Percentiles rank a stretch among this genome's conserved stretches.
Conservation (phyloP, 73 alveolate species). For the Uronychia binucleata region DNA sequence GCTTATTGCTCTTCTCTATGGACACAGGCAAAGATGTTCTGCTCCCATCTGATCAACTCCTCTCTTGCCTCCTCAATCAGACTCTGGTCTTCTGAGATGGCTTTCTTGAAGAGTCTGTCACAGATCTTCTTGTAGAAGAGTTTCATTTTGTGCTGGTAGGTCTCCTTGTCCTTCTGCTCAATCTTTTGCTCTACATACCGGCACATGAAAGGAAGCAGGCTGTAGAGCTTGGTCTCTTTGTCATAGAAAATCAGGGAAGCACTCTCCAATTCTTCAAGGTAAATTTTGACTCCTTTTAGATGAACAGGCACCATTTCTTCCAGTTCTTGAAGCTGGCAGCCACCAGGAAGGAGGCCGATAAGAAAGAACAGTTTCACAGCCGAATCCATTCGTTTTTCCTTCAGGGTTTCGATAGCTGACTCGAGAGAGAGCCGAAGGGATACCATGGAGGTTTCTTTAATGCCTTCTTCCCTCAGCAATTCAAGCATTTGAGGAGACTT, state of each 20-base stretch:
- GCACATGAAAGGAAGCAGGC: conserved; percentile 26
- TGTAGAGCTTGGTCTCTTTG: conserved; percentile 13
- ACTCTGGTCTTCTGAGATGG: neutral
- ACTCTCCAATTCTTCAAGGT: conserved; percentile 13
- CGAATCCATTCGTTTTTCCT: conserved; percentile 13
- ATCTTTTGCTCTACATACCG: neutral
- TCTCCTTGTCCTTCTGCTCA: neutral
- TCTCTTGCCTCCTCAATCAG: neutral
- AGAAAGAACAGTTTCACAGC: conserved; percentile 48
- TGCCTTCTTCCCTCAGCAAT: conserved; percentile 19
- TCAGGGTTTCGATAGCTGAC: conserved; percentile 24
- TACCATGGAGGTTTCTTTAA: conserved; percentile 25
- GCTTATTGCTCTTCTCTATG: neutral
- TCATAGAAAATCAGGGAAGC: conserved; percentile 36
- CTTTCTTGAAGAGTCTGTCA: neutral
- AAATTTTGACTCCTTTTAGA: neutral
- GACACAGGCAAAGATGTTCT: neutral
- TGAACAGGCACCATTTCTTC: conserved; percentile 23
- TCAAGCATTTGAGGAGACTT: conserved; percentile 40
- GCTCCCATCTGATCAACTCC: neutral
- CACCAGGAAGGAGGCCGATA: conserved; percentile 61
- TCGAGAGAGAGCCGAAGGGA: conserved; percentile 50
- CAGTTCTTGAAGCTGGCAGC: conserved; percentile 26
- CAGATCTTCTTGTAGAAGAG: conserved; percentile 2
- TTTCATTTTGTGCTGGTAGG: neutral